These are phyloP conservation scores for Baudoinia panamericana DNA, from an alignment of 495 filamentous ascomycete species.

Conservation along the genomic window DNA sequence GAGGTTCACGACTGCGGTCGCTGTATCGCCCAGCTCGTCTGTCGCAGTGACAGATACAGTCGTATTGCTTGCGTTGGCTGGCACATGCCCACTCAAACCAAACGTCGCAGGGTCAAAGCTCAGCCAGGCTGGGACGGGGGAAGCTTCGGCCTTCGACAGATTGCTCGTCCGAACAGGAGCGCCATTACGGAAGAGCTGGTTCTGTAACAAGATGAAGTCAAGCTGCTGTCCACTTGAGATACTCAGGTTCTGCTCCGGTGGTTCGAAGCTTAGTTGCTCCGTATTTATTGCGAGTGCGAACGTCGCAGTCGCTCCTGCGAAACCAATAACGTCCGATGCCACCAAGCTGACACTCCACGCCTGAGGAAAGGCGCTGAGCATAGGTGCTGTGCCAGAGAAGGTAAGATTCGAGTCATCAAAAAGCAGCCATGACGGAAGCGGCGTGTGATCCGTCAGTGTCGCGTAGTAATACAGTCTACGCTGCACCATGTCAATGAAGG, in stretches of 20 bases:
- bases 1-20: constrained; percentile 51
- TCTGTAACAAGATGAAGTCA: constrained; percentile 40
- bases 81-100: constrained; percentile 50
- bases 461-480: constrained; percentile 51
- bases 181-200: constrained; percentile 50
- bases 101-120: constrained; percentile 50
- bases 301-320: constrained; percentile 47
- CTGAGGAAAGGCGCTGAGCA: constrained; percentile 46
- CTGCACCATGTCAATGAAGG: constrained; percentile 21
- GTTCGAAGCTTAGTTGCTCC: constrained; percentile 51
- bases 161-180: constrained; percentile 34
- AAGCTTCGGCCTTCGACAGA: constrained; percentile 35
- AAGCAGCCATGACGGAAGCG: constrained; percentile 73
- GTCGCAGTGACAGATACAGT: constrained; percentile 54
- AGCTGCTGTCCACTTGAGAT: constrained; percentile 43
- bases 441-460: constrained; percentile 59
- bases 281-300: constrained; percentile 61
- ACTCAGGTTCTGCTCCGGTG: constrained; percentile 44
- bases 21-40: constrained; percentile 50
- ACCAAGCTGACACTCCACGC: constrained; percentile 59
- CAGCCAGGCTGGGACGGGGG: constrained; percentile 55
- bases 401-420: constrained; percentile 52
- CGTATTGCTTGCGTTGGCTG: constrained; percentile 38
- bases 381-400: constrained; percentile 64
- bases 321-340: constrained; percentile 69